A percentile compares a stretch with the other conserved stretches of the same genome.
Evolutionary conservation across 177 flowering plant genomes (phyloP).

Genomic region (Vitis hybrid): DNA sequence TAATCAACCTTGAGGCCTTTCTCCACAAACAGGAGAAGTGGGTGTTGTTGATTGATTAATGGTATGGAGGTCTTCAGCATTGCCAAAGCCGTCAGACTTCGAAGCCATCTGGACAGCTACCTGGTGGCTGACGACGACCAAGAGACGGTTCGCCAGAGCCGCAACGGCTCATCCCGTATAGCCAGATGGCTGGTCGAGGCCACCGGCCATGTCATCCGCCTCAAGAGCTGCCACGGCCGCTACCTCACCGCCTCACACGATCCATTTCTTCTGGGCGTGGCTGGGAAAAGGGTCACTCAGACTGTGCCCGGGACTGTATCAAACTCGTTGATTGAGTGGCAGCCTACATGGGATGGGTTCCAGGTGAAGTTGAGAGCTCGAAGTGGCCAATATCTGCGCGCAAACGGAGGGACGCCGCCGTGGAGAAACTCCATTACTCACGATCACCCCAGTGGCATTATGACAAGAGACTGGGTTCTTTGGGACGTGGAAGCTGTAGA

Average conservation of each 20-base stretch:
- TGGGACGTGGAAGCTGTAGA: constrained; percentile 56
- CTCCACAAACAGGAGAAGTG: too few species aligned
- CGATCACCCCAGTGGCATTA: constrained; percentile 36
- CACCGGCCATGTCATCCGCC: constrained; percentile 28
- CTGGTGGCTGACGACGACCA: constrained; percentile 51
- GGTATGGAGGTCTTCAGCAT: constrained; percentile 48
- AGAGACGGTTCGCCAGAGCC: constrained; percentile 43
- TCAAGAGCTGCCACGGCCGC: constrained; percentile 47
- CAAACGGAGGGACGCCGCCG: constrained; percentile 60
- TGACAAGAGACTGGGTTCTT: constrained; percentile 45
- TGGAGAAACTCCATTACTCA: constrained; percentile 67
- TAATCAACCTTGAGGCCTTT: too few species aligned
- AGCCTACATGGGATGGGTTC: constrained; percentile 49
- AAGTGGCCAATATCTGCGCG: constrained; percentile 45
- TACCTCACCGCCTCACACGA: constrained; percentile 56
- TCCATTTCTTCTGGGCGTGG: constrained; percentile 51
- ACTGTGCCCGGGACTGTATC: constrained; percentile 6
- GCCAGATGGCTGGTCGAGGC: constrained; percentile 35
- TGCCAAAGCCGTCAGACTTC: constrained; percentile 43
- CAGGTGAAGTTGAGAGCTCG: constrained; percentile 39
- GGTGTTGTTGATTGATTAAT: not conserved
- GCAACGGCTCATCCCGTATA: constrained; percentile 21
- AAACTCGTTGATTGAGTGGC: constrained; percentile 40
- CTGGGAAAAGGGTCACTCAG: constrained; percentile 50
- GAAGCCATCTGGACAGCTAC: constrained; percentile 54